Evolutionary conservation across 1,284 basidiomycete species (phyloP).

Genomic region (Erythrobasidium hasegawianum): DNA sequence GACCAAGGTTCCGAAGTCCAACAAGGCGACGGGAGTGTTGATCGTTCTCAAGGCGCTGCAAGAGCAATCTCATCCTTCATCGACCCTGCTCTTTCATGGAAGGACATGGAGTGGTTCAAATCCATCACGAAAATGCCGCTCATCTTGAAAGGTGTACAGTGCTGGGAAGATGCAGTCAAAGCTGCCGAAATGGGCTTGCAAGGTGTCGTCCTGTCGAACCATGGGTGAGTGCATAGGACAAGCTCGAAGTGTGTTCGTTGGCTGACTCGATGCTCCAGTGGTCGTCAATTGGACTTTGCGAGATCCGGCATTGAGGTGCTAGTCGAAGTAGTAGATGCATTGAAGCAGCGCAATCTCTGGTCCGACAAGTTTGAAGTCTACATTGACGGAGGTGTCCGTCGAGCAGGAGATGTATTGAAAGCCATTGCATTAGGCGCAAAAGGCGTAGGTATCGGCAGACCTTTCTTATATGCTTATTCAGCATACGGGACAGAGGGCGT

Average conservation of each 20-base stretch:
- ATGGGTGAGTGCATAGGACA: slow-evolving; percentile 59
- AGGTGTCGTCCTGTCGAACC: slow-evolving; percentile 72
- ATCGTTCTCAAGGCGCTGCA: slow-evolving; percentile 85
- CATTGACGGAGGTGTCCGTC: slow-evolving; percentile 85
- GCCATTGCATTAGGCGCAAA: slow-evolving; percentile 83
- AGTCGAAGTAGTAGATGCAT: slow-evolving; percentile 73
- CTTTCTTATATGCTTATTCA: slow-evolving; percentile 60
- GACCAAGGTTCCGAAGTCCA: slow-evolving; percentile 55
- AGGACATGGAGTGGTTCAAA: slow-evolving; percentile 81
- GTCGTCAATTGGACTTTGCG: slow-evolving; percentile 85
- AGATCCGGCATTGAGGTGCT: slow-evolving; percentile 86
- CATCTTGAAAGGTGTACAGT: slow-evolving; percentile 82
- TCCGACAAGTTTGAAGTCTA: slow-evolving; percentile 73
- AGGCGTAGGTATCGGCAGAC: slow-evolving; percentile 61
- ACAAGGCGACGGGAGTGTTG: slow-evolving; percentile 58
- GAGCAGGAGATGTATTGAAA: slow-evolving; percentile 86
- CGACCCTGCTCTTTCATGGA: slow-evolving; percentile 82
- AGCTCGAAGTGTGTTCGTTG: neutral
- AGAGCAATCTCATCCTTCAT: slow-evolving; percentile 93
- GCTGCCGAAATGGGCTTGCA: slow-evolving; percentile 73
- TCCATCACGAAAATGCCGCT: slow-evolving; percentile 88
- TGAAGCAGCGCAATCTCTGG: slow-evolving; percentile 62
- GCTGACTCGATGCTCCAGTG: slow-evolving; percentile 47
- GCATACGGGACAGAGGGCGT: slow-evolving; percentile 73
- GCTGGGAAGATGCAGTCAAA: slow-evolving; percentile 85